phyloP scores from a whole-genome alignment of 441 rosid genomes.

The Eutrema salsugineum region DNA sequence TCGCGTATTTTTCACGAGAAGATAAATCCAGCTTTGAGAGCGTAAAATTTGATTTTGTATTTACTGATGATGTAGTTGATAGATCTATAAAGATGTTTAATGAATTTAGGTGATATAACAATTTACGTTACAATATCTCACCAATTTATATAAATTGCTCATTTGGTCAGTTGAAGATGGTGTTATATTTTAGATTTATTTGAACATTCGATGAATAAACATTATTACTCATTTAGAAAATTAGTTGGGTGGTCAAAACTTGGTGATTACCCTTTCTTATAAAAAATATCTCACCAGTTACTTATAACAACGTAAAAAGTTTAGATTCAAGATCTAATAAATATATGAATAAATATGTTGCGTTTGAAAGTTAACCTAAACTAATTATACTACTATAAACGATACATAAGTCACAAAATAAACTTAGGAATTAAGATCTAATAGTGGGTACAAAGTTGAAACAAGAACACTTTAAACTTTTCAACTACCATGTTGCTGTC shows the following conservation, averaged over 20 bases:
- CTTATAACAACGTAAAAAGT: background rate
- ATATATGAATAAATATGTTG: background rate
- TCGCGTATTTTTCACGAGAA: background rate
- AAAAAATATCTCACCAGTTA: background rate
- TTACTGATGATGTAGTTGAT: background rate
- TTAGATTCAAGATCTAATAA: background rate
- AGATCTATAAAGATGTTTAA: background rate
- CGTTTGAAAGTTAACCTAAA: background rate
- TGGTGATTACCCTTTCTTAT: too few relatives aligned
- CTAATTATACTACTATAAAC: background rate
- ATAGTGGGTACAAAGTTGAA: conserved; percentile 14
- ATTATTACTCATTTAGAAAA: too few relatives aligned
- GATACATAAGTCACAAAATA: background rate
- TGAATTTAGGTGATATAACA: background rate
- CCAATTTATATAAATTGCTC: too few relatives aligned
- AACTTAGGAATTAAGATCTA: background rate
- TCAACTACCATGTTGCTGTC: conserved; percentile 22
- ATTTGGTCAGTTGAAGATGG: too few relatives aligned
- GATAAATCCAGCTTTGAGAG: background rate
- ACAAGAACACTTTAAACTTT: conserved; percentile 17
- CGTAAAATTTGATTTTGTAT: background rate
- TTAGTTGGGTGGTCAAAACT: too few relatives aligned
- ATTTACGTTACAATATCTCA: background rate
- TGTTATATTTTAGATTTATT: too few relatives aligned
- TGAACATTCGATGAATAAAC: too few relatives aligned